A percentile compares a stretch with the other conserved stretches of the same genome.
Evolutionary conservation across 2,329 filamentous ascomycete genomes (phyloP).

Genomic region (Claviceps maximensis): DNA sequence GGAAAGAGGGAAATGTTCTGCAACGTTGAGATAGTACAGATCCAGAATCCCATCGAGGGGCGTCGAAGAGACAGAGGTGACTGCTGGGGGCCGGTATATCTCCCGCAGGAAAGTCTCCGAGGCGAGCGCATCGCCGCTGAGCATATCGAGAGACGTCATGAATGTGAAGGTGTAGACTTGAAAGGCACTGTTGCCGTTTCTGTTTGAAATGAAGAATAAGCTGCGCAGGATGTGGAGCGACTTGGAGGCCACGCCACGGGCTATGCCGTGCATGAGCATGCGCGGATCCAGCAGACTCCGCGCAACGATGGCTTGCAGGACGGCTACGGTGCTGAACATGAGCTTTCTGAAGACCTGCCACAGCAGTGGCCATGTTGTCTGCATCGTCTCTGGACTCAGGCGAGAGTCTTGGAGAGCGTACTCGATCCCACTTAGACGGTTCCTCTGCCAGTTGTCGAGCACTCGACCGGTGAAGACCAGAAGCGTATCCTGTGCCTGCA

Average conservation of each 20-base stretch:
- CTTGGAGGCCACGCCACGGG: constrained; percentile 55
- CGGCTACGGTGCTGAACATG: constrained; percentile 61
- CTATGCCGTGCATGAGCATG: constrained; percentile 31
- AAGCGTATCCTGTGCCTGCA: constrained; percentile 46
- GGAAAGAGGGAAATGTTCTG: constrained; percentile 67
- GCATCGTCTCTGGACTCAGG: constrained; percentile 51
- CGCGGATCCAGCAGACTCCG: constrained; percentile 41
- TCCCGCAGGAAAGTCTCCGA: constrained; percentile 53
- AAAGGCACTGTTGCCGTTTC: constrained; percentile 59
- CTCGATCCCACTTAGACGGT: constrained; percentile 62
- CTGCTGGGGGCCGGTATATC: constrained; percentile 33
- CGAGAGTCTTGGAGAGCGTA: constrained; percentile 48
- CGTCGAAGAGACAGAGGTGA: constrained; percentile 8
- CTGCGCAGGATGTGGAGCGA: constrained; percentile 62
- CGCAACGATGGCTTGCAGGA: constrained; percentile 60
- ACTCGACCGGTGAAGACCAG: constrained; percentile 53
- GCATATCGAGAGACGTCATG: constrained; percentile 67
- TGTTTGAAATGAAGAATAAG: constrained; percentile 68
- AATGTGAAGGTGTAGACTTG: constrained; percentile 79
- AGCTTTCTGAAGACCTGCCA: constrained; percentile 65
- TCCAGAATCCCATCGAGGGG: constrained; percentile 58
- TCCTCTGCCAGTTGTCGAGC: constrained; percentile 59
- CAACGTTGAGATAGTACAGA: constrained; percentile 76
- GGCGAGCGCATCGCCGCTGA: constrained; percentile 55
- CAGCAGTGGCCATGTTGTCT: constrained; percentile 54